A percentile compares a stretch with the other conserved stretches of the same genome.
phyloP scores from a whole-genome alignment of 2,329 filamentous ascomycete genomes.

The Tolypocladium nubicola region DNA sequence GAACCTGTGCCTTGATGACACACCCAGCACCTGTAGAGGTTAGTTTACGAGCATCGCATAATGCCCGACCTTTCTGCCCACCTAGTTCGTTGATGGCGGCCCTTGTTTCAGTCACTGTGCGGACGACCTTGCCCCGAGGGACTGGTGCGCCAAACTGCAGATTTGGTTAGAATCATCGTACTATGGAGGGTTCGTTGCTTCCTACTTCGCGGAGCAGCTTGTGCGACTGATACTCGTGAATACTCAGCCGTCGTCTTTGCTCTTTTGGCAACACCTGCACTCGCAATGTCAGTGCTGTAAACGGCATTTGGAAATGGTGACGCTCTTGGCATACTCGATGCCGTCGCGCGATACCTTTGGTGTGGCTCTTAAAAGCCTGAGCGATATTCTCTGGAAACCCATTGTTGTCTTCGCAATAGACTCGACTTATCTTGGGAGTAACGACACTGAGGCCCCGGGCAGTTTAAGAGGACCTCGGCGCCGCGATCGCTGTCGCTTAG shows the following conservation, averaged over 20 bases:
- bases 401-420: neutral
- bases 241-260: slow-evolving; percentile 9
- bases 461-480: neutral
- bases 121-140: slow-evolving; percentile 11
- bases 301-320: too few species aligned
- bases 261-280: neutral
- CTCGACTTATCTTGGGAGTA: neutral
- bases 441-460: neutral
- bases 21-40: slow-evolving; percentile 3
- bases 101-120: slow-evolving; percentile 10
- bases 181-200: too few species aligned
- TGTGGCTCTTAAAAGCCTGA: neutral
- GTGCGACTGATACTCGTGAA: slow-evolving; percentile 19
- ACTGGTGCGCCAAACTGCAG: slow-evolving; percentile 10
- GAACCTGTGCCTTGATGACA: slow-evolving; percentile 16
- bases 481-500: neutral
- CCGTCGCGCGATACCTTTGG: neutral
- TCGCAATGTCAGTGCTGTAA: neutral
- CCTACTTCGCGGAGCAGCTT: slow-evolving; percentile 13
- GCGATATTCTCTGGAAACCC: neutral
- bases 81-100: slow-evolving; percentile 12
- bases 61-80: slow-evolving; percentile 2
- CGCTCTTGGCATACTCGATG: too few species aligned
- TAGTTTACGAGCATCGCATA: too few species aligned
- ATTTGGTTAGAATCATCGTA: too few species aligned